Conservation (phyloP, 345 rosid genomes). For the Erysimum cheiranthoides region DNA sequence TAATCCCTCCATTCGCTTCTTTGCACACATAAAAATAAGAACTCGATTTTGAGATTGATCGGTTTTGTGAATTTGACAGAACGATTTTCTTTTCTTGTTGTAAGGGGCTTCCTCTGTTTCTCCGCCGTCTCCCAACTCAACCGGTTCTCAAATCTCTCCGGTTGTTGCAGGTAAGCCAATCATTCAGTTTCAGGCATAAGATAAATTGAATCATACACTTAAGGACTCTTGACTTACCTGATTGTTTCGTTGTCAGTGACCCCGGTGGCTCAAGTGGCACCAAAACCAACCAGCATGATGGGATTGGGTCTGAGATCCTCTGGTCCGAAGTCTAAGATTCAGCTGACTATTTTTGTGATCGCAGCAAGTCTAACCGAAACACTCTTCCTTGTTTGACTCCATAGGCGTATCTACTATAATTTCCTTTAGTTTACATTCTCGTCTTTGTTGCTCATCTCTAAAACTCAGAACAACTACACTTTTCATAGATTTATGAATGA, state of each 20-base stretch:
- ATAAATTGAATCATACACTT: constrained; percentile 1
- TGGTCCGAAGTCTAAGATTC: constrained; percentile 39
- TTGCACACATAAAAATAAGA: background rate
- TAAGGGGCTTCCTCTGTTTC: constrained; percentile 49
- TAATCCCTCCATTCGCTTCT: background rate
- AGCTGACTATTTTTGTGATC: constrained; percentile 33
- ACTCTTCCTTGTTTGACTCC: constrained; percentile 27
- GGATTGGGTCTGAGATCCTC: constrained; percentile 49
- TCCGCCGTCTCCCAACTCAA: constrained; percentile 47
- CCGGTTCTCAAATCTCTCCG: constrained; percentile 52
- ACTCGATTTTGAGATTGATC: background rate
- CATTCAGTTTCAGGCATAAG: background rate
- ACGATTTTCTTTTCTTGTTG: constrained; percentile 8
- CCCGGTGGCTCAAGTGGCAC: constrained; percentile 53
- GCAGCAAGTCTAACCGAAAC: constrained; percentile 40
- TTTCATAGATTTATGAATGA: background rate
- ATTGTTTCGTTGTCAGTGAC: constrained; percentile 43
- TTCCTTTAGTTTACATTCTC: constrained; percentile 9
- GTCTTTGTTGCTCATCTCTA: constrained; percentile 6
- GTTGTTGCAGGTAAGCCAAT: constrained; percentile 53
- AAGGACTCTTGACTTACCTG: constrained; percentile 9
- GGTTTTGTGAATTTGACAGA: background rate
- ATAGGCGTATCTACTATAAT: background rate
- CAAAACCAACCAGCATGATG: constrained; percentile 49
- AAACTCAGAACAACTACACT: background rate